Conservation (phyloP, 139 green algal genomes). For the Pedinophyceae sp. region DNA sequence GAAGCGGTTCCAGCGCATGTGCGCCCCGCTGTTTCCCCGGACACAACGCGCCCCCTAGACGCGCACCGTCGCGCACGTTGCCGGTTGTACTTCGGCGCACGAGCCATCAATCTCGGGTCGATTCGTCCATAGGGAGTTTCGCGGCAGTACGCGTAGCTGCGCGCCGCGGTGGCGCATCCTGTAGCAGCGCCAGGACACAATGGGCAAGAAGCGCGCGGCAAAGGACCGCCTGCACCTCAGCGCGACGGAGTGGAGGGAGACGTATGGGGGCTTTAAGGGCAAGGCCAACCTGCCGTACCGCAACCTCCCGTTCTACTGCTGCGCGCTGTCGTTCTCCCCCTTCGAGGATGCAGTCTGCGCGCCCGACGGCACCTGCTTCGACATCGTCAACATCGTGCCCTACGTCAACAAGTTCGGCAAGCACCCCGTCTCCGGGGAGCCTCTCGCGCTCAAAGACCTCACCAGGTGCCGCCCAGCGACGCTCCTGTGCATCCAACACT, state of each 20-base stretch:
- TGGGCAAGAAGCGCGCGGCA: constrained; percentile 12
- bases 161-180: too few relatives aligned
- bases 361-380: constrained; percentile 57
- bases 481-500: too few relatives aligned
- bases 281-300: constrained; percentile 34
- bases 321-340: constrained; percentile 76
- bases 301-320: constrained; percentile 82
- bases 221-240: constrained; percentile 64
- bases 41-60: too few relatives aligned
- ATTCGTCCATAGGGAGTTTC: too few relatives aligned
- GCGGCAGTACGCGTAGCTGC: too few relatives aligned
- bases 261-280: constrained; percentile 25
- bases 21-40: too few relatives aligned
- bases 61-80: too few relatives aligned
- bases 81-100: too few relatives aligned
- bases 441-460: constrained; percentile 59
- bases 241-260: constrained; percentile 70
- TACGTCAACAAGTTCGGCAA: constrained; percentile 69
- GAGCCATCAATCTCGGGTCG: too few relatives aligned
- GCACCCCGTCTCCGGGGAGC: constrained; percentile 70
- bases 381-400: constrained; percentile 64
- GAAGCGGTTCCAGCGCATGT: too few relatives aligned
- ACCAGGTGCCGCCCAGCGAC: too few relatives aligned
- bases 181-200: too few relatives aligned
- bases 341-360: constrained; percentile 88